Evolutionary conservation across 768 basidiomycete species (phyloP).

Genomic region (Serpula lacrymans): DNA sequence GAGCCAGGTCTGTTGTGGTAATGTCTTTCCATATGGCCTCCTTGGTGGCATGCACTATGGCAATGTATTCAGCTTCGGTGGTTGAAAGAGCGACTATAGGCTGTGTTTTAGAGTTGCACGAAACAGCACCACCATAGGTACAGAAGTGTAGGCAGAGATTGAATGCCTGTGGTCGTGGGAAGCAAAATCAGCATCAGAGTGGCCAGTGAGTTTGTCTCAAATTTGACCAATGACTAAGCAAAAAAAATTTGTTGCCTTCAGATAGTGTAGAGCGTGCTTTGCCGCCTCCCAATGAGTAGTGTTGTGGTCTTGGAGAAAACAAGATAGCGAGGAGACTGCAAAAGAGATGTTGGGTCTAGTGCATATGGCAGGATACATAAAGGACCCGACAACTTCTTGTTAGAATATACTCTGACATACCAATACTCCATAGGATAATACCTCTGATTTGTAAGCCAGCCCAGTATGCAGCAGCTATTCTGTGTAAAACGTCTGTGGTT

Average conservation of each 20-base stretch:
- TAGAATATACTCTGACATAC: no score
- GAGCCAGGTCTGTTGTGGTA: no score
- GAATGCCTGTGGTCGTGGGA: constrained; percentile 9
- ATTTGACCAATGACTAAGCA: no score
- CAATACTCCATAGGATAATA: no score
- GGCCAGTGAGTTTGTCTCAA: no score
- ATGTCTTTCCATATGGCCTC: no score
- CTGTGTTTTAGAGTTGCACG: no score
- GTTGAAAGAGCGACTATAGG: constrained; percentile 25
- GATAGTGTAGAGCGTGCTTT: constrained; percentile 11
- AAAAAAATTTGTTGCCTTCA: constrained; percentile 8
- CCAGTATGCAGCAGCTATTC: no score
- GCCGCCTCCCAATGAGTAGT: constrained; percentile 8
- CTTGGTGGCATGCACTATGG: constrained; percentile 21
- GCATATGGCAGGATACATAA: constrained; percentile 25
- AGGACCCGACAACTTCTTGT: no score
- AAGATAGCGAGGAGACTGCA: constrained; percentile 21
- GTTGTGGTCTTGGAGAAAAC: constrained; percentile 11
- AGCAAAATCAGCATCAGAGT: constrained; percentile 14
- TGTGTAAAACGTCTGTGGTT: no score
- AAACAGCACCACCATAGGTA: no score
- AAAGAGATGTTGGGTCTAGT: constrained; percentile 30
- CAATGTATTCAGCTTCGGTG: constrained; percentile 22
- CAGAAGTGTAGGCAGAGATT: constrained; percentile 20
- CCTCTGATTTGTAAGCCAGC: no score